Percentiles rank a stretch among this genome's conserved stretches.
Conservation (phyloP, 805 yeast genomes). For the Dipodascopsis uninucleata region DNA sequence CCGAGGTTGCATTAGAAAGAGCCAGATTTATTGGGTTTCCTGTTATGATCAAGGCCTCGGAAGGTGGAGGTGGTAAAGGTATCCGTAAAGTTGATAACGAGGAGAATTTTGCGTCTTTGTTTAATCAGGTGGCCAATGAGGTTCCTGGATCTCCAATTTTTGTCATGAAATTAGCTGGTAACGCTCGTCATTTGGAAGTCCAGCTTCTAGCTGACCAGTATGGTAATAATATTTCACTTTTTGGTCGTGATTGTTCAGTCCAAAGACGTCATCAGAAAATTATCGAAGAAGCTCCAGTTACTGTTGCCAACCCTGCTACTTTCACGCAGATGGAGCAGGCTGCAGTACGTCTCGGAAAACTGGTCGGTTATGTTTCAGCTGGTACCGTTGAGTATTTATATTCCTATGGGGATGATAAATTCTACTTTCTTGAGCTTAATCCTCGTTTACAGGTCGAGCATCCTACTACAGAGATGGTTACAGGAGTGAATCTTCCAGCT, state of each 20-base stretch:
- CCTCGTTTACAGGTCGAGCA: conserved; percentile 99
- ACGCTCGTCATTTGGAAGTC: conserved; percentile 97
- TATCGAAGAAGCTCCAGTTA: conserved; percentile 99
- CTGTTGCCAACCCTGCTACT: conserved; percentile 81
- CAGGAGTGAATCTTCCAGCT: conserved; percentile 96
- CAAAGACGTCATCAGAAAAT: conserved; percentile 99
- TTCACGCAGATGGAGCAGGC: conserved; percentile 92
- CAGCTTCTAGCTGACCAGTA: conserved; percentile 97
- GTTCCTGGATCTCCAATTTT: conserved; percentile 99
- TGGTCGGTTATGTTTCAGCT: conserved; percentile 97
- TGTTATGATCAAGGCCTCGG: conserved; percentile 98
- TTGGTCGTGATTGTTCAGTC: conserved; percentile 99
- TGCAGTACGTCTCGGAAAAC: conserved; percentile 92
- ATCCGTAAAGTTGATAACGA: conserved; percentile 91
- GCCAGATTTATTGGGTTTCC: conserved; percentile 94
- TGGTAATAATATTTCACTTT: conserved; percentile 93
- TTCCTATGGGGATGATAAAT: conserved; percentile 89
- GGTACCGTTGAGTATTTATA: conserved; percentile 98
- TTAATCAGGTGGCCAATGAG: conserved; percentile 93
- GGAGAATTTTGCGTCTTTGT: conserved; percentile 68
- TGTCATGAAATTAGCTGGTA: conserved; percentile 95
- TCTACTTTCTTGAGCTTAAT: conserved; percentile 92
- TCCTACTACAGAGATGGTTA: conserved; percentile 99
- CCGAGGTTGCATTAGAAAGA: conserved; percentile 83
- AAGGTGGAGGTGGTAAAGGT: conserved; percentile 99